Conservation (phyloP, 305 asterid genomes). For the Fraxinus nigra region DNA sequence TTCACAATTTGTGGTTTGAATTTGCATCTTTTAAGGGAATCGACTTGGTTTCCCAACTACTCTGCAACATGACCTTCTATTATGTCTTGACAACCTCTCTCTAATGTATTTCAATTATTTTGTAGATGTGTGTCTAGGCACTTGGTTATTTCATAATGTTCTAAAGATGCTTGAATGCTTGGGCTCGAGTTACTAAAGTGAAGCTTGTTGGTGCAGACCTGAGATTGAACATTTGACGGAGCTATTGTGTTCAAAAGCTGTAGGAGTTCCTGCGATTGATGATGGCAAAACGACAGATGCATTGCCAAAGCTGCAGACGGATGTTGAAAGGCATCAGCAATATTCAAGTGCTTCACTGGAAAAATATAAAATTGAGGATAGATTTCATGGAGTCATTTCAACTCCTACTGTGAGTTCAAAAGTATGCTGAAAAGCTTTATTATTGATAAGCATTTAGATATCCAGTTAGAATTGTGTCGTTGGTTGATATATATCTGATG, state of each 20-base stretch:
- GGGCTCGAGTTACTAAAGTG: neutral
- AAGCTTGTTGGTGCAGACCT: constrained; percentile 51
- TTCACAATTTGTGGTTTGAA: neutral
- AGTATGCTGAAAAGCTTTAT: constrained; percentile 35
- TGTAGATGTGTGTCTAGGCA: neutral
- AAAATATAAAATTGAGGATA: constrained; percentile 32
- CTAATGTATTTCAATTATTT: neutral
- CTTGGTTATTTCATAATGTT: neutral
- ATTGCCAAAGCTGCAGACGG: constrained; percentile 18
- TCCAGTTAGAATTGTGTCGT: neutral
- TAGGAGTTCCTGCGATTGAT: constrained; percentile 30
- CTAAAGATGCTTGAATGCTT: neutral
- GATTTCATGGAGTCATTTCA: constrained; percentile 35
- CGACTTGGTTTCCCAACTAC: constrained; percentile 3
- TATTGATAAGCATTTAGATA: neutral
- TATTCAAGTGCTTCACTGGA: constrained; percentile 29
- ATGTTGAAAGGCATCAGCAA: constrained; percentile 35
- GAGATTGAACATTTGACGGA: constrained; percentile 71
- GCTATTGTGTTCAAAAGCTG: constrained; percentile 68
- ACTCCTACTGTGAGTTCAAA: constrained; percentile 31
- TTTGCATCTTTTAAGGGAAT: neutral
- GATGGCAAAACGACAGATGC: constrained; percentile 26
- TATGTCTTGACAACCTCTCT: neutral
- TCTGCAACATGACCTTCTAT: neutral
- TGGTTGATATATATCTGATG: neutral